Percentiles rank a stretch among this genome's conserved stretches.
phyloP scores from a whole-genome alignment of 2,329 filamentous ascomycete genomes.

The Colletotrichum endophyticum region DNA sequence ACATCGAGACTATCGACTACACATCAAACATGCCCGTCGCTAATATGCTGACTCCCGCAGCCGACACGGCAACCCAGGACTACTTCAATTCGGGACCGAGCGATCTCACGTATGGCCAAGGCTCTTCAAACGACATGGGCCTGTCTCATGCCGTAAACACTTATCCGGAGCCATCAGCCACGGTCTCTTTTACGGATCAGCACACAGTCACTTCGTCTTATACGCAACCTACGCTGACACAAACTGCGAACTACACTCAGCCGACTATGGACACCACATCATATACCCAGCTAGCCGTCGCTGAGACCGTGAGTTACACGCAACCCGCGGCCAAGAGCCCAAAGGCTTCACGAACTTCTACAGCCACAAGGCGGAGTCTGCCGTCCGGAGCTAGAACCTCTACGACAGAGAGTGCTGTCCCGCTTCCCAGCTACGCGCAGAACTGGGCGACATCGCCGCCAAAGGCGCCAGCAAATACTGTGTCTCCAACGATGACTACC shows the following conservation, averaged over 20 bases:
- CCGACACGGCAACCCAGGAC: constrained; percentile 25
- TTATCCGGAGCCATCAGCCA: constrained; percentile 1
- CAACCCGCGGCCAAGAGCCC: not conserved
- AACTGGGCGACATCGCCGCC: constrained; percentile 6
- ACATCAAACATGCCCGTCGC: constrained; percentile 27
- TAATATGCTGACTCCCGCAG: constrained; percentile 28
- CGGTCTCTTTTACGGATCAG: constrained; percentile 1
- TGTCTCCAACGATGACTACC: not conserved
- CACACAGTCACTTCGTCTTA: not conserved
- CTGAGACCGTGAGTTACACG: not conserved
- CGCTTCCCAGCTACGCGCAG: not conserved
- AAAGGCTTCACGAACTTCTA: not conserved
- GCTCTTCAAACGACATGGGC: not conserved
- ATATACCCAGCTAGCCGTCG: not conserved
- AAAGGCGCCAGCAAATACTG: not conserved
- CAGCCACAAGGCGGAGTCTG: constrained; percentile 7
- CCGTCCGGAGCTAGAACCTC: constrained; percentile 4
- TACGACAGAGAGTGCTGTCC: not conserved
- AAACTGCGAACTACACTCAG: not conserved
- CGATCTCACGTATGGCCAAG: constrained; percentile 28
- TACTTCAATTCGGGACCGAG: constrained; percentile 32
- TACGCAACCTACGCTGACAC: not conserved
- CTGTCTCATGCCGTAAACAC: not conserved
- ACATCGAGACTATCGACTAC: constrained; percentile 22
- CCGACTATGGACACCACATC: not conserved